Percentiles rank a stretch among this genome's conserved stretches.
Conservation (phyloP, 495 filamentous ascomycete genomes). For the Parathielavia hyrcaniae region DNA sequence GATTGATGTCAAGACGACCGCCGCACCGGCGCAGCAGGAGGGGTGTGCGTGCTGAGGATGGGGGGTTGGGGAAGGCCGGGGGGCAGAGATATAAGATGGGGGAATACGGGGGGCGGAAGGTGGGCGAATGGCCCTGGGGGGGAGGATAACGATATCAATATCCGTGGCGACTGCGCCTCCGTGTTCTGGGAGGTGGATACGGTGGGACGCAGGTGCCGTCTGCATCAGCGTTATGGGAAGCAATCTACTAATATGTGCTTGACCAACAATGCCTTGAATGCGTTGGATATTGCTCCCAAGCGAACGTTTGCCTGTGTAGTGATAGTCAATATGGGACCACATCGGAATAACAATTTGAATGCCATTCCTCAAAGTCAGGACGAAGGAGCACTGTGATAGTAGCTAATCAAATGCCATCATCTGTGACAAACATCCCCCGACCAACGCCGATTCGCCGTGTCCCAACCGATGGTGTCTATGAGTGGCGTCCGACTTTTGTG, state of each 20-base stretch:
- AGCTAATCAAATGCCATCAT: conserved; percentile 13
- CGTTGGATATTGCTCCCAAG: neutral
- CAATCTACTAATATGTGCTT: conserved; percentile 17
- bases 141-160: neutral
- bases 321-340: too few relatives aligned
- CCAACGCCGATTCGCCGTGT: conserved; percentile 15
- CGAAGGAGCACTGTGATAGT: neutral
- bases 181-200: neutral
- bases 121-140: neutral
- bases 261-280: neutral
- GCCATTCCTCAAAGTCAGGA: neutral
- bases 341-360: neutral
- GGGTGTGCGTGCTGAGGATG: conserved; percentile 70
- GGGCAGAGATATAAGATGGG: too few relatives aligned
- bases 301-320: too few relatives aligned
- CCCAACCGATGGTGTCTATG: conserved; percentile 14
- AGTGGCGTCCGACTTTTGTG: neutral
- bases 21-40: conserved; percentile 64
- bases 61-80: neutral
- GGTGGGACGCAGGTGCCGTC: neutral
- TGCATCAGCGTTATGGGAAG: conserved; percentile 19
- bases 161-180: neutral
- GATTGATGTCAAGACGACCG: conserved; percentile 88
- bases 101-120: neutral
- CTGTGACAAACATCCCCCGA: conserved; percentile 7